Conservation (phyloP, 2,329 filamentous ascomycete species). For the Exserohilum rostratum region DNA sequence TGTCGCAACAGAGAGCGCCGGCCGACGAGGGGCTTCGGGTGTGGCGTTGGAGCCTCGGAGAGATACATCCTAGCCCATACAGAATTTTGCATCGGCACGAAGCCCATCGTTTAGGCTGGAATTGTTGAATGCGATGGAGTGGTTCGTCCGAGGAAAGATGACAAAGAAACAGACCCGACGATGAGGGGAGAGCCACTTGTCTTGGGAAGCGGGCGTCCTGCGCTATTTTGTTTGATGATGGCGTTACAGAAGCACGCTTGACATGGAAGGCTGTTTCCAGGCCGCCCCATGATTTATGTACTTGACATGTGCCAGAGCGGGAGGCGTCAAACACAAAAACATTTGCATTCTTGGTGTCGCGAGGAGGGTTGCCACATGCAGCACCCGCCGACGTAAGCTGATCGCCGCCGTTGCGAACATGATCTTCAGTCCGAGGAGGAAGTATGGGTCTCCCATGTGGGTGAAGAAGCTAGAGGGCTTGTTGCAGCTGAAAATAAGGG, state of each 20-base stretch:
- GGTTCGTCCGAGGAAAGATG: neutral
- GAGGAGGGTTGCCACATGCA: neutral
- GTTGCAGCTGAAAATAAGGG: neutral
- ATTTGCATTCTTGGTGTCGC: no score
- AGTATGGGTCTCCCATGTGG: neutral
- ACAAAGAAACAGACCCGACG: neutral
- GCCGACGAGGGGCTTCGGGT: constrained; percentile 3
- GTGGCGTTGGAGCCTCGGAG: constrained; percentile 9
- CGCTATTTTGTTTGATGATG: neutral
- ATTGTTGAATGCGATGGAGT: neutral
- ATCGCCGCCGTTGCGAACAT: constrained; percentile 14
- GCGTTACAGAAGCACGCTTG: neutral
- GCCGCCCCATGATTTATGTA: neutral
- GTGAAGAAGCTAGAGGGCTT: neutral
- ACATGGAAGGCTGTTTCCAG: constrained; percentile 3
- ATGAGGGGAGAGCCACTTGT: neutral
- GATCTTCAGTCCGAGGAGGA: constrained; percentile 8
- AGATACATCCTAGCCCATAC: constrained; percentile 2
- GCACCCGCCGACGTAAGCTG: neutral
- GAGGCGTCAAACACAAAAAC: neutral
- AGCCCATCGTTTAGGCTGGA: neutral
- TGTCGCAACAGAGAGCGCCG: neutral
- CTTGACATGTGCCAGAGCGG: neutral
- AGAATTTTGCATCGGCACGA: neutral
- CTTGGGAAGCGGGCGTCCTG: neutral